A percentile compares a stretch with the other conserved stretches of the same genome.
phyloP scores from a whole-genome alignment of 202 grass and related monocot genomes.

The Cymbopogon flexuosus region DNA sequence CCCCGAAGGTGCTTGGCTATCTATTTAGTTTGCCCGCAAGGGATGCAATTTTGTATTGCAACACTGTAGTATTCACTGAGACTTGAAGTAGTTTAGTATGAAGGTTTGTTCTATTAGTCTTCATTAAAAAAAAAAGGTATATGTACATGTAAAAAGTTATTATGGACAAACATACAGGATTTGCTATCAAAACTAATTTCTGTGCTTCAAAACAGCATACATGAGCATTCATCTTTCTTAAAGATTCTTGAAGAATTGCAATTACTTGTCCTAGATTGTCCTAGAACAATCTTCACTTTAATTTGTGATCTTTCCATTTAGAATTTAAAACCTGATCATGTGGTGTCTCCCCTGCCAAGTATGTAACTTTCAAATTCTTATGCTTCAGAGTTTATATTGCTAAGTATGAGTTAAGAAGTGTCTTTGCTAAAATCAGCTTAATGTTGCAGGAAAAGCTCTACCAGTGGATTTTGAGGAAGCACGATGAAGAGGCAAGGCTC shows the following conservation, averaged over 20 bases:
- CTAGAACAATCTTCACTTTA: neutral
- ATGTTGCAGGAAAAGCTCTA: conserved; percentile 75
- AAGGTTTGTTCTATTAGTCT: neutral
- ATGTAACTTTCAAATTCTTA: neutral
- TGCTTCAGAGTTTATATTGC: neutral
- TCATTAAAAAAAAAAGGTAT: neutral
- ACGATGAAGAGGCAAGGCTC: conserved; percentile 58
- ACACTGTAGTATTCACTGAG: too few species aligned
- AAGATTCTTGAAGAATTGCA: neutral
- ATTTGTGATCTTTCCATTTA: neutral
- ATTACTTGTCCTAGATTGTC: neutral
- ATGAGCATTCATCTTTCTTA: neutral
- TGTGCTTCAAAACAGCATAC: neutral
- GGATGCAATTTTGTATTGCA: too few species aligned
- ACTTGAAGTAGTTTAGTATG: neutral
- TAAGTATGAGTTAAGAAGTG: neutral
- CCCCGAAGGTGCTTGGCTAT: too few species aligned
- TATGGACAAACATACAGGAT: too few species aligned
- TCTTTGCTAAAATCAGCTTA: conserved; percentile 15
- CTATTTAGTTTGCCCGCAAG: too few species aligned
- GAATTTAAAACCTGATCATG: neutral
- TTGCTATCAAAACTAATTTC: too few species aligned
- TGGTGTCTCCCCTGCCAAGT: neutral
- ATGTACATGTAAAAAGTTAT: neutral
- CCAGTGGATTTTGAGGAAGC: conserved; percentile 81